These are phyloP conservation scores for Cylindrodendrum hubeiense DNA, from an alignment of 2,329 filamentous ascomycete genomes.

Conservation along the genomic window DNA sequence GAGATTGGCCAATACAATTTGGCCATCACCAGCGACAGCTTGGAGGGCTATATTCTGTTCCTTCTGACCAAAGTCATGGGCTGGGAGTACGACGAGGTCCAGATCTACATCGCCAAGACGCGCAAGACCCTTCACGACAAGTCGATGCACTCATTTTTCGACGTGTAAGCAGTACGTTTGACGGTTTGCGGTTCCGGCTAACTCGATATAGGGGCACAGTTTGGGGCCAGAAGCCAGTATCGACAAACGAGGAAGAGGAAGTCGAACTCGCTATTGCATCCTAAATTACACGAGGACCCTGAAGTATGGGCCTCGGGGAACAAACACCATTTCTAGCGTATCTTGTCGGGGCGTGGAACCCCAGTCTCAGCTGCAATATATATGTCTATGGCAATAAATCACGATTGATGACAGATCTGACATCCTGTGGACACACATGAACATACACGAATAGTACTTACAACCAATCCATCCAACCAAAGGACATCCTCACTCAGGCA, in stretches of 20 bases:
- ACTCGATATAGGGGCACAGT: neutral
- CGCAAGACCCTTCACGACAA: slow-evolving; percentile 36
- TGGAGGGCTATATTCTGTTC: slow-evolving; percentile 47
- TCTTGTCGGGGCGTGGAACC: too few species aligned
- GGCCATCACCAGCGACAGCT: slow-evolving; percentile 47
- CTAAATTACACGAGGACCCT: neutral
- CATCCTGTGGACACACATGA: neutral
- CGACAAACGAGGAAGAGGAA: neutral
- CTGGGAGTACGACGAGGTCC: slow-evolving; percentile 40
- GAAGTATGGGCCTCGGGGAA: too few species aligned
- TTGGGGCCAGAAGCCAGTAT: slow-evolving; percentile 1
- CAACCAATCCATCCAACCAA: neutral
- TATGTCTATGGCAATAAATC: neutral
- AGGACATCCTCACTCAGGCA: neutral
- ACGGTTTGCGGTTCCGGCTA: neutral
- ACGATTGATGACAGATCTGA: neutral
- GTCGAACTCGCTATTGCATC: neutral
- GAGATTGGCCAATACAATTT: slow-evolving; percentile 46
- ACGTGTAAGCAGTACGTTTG: slow-evolving; percentile 31
- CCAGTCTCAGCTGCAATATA: too few species aligned
- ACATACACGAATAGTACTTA: neutral
- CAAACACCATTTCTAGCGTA: too few species aligned
- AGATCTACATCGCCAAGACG: slow-evolving; percentile 42
- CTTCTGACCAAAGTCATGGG: slow-evolving; percentile 45
- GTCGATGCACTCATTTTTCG: slow-evolving; percentile 39